Percentiles rank a stretch among this genome's conserved stretches.
Conservation (phyloP, 495 filamentous ascomycete species). For the Corynascus novoguineensis region DNA sequence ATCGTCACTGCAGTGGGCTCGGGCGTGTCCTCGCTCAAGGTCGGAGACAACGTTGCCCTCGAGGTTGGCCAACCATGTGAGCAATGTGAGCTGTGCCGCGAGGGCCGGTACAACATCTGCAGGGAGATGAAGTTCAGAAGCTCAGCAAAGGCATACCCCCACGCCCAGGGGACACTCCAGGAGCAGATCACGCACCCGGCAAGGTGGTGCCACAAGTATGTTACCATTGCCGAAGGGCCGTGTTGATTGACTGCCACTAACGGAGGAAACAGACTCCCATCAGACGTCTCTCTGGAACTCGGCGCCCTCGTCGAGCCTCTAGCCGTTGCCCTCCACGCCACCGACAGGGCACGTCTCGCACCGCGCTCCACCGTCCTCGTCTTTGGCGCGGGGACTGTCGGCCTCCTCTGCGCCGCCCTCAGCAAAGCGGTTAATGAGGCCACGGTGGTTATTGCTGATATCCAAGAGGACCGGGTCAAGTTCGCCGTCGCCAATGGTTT, state of each 20-base stretch:
- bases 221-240: not conserved
- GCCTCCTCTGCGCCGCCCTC: conserved; percentile 66
- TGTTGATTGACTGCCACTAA: not conserved
- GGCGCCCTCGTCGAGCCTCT: conserved; percentile 78
- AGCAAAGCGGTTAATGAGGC: conserved; percentile 40
- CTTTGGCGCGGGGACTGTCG: conserved; percentile 77
- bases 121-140: conserved; percentile 69
- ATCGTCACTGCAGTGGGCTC: conserved; percentile 51
- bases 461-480: conserved; percentile 62
- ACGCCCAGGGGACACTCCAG: conserved; percentile 79
- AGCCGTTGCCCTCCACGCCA: conserved; percentile 72
- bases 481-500: conserved; percentile 69
- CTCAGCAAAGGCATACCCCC: conserved; percentile 71
- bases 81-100: conserved; percentile 57
- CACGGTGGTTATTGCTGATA: conserved; percentile 69
- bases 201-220: conserved; percentile 57
- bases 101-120: conserved; percentile 83
- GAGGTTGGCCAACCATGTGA: conserved; percentile 81
- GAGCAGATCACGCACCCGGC: conserved; percentile 72
- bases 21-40: conserved; percentile 35
- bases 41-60: conserved; percentile 72
- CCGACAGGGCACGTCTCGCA: conserved; percentile 54
- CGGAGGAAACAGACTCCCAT: conserved; percentile 48
- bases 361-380: conserved; percentile 56
- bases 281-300: conserved; percentile 54